Percentiles rank a stretch among this genome's conserved stretches.
These are phyloP conservation scores for Rosa lucieae DNA, from an alignment of 306 rosid genomes.

Conservation along the genomic window DNA sequence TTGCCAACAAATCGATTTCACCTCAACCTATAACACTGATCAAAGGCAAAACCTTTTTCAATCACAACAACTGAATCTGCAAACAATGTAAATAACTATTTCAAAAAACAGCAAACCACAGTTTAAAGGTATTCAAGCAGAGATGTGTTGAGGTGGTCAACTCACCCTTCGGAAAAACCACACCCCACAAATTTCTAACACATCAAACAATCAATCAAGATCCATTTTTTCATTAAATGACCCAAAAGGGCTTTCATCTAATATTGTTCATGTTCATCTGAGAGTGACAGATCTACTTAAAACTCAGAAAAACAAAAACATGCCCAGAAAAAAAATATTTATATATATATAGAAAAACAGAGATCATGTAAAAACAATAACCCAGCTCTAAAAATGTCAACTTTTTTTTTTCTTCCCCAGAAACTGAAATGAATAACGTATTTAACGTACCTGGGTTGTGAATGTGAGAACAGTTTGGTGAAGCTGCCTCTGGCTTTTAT, in stretches of 20 bases:
- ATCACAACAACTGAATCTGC: background rate
- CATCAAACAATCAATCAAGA: constrained; percentile 7
- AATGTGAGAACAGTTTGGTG: background rate
- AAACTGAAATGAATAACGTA: background rate
- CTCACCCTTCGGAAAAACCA: background rate
- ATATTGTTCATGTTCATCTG: background rate
- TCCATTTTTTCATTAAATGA: background rate
- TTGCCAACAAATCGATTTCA: constrained; percentile 28
- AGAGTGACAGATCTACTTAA: constrained; percentile 14
- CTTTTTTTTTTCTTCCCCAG: background rate
- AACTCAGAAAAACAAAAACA: constrained; percentile 1
- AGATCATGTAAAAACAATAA: background rate
- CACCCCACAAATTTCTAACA: background rate
- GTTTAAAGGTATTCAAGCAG: background rate
- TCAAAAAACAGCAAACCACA: background rate
- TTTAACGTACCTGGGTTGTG: constrained; percentile 12
- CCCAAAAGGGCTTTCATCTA: background rate
- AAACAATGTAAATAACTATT: background rate
- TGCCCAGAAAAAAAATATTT: background rate
- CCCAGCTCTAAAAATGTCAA: background rate
- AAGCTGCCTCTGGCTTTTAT: background rate
- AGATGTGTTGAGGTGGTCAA: background rate
- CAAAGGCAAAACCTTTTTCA: background rate
- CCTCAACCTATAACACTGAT: constrained; percentile 32
- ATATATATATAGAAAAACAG: too few species aligned